Conservation (phyloP, 2,329 filamentous ascomycete genomes). For the Epichloe glyceriae region DNA sequence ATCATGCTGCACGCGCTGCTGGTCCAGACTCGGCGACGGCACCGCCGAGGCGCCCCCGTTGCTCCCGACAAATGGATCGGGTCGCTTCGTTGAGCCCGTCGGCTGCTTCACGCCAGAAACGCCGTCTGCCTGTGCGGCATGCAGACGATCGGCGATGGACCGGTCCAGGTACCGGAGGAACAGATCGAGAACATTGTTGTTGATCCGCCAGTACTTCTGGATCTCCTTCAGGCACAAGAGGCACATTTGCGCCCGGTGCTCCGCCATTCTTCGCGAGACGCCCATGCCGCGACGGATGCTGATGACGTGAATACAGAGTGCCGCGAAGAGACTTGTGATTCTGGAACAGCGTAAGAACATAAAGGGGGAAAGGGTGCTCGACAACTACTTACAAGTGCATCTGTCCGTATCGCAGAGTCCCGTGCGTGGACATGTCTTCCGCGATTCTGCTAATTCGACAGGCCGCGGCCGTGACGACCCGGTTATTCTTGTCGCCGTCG, state of each 20-base stretch:
- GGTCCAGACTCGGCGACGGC: slow-evolving; percentile 4
- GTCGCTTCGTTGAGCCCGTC: background rate
- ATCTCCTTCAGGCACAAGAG: slow-evolving; percentile 25
- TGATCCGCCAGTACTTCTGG: slow-evolving; percentile 27
- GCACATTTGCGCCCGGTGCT: slow-evolving; percentile 25
- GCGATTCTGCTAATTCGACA: slow-evolving; percentile 24
- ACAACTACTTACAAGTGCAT: slow-evolving; percentile 21
- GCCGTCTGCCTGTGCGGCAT: slow-evolving; percentile 11
- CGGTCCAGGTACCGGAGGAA: slow-evolving; percentile 25
- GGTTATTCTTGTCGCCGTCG: slow-evolving; percentile 15
- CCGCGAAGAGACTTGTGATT: slow-evolving; percentile 25
- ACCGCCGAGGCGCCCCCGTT: background rate
- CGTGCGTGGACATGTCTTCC: slow-evolving; percentile 24
- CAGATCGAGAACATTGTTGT: slow-evolving; percentile 25
- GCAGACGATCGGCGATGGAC: slow-evolving; percentile 22
- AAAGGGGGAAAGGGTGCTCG: background rate
- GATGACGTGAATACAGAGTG: slow-evolving; percentile 25
- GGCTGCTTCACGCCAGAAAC: background rate
- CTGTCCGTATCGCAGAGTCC: slow-evolving; percentile 22
- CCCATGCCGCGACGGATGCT: slow-evolving; percentile 20
- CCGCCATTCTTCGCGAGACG: slow-evolving; percentile 21
- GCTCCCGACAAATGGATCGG: slow-evolving; percentile 3
- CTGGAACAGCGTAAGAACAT: slow-evolving; percentile 6
- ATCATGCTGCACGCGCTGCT: slow-evolving; percentile 12
- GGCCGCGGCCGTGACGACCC: slow-evolving; percentile 20